Evolutionary conservation across 345 rosid species (phyloP), one percentile per base, ranked within the genome.

Genomic region (Viola odorata): DNA sequence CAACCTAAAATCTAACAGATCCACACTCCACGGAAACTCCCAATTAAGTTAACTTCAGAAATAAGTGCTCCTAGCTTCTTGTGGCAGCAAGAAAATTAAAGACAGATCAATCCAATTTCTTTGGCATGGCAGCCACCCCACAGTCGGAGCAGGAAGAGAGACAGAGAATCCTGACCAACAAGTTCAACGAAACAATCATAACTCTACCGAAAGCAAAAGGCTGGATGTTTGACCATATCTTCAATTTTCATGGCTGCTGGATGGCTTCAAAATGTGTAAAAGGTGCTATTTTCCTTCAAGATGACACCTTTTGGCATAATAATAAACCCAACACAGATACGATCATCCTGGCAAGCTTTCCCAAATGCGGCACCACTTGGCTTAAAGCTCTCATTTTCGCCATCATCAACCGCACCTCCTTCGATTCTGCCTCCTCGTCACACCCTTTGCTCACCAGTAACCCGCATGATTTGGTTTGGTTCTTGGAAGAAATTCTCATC

Each of bases 291-390:
- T 6, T 81, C 77, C 61, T 82, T 82, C 58, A 55, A 61, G 4
- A 69, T 23, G 32, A 23, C 32, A 23, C 82, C 50, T 86, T 86
- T 50, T 73, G 69, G 42, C 81, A 23, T 23, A 23, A 23, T n/a
- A n/a, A 85, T 51, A 64, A 65, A 6, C 53, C 66, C 32, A 23
- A 23, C 7, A 42, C 70, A 14, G 89, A 86, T 63, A 23, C 32
- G 32, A 50, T 82, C 52, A 60, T 80, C 58, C 75, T 86, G 2
- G 79, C 75, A 55, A 77, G 85, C 52, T 65, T 69, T 50, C 92
- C 92, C 8, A 86, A 86, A 61, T 74, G 84, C 47, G 89, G 89
- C 37, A 80, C 87, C 40, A 84, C 87, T 5, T 86, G 92, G 89
- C 54, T 84, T 7, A 84, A 86, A 63, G 80, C 89, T 3, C 11